A percentile compares a stretch with the other conserved stretches of the same genome.
Conservation (phyloP, 768 basidiomycete species). For the Kwoniella europaea region DNA sequence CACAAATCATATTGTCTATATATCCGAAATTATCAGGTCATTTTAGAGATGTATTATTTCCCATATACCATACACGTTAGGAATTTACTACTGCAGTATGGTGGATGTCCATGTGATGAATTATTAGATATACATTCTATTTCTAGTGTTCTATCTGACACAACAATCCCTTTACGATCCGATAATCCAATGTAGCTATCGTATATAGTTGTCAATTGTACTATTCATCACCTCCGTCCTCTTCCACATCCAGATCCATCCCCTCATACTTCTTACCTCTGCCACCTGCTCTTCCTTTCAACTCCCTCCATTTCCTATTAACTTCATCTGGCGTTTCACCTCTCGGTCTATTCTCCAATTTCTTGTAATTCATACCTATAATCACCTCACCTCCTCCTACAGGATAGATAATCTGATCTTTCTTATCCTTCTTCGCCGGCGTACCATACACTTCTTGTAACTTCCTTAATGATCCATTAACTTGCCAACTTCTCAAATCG, state of each 20-base stretch:
- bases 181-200: too few relatives aligned
- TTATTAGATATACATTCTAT: too few relatives aligned
- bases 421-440: slow-evolving; percentile 58
- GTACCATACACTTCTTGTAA: slow-evolving; percentile 68
- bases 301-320: slow-evolving; percentile 78
- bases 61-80: not conserved
- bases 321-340: slow-evolving; percentile 72
- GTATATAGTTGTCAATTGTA: too few relatives aligned
- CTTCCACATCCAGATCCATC: slow-evolving; percentile 4
- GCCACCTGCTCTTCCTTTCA: slow-evolving; percentile 35
- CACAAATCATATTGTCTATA: not conserved
- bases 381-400: slow-evolving; percentile 75
- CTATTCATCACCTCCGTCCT: slow-evolving; percentile 4
- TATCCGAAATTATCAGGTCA: slow-evolving; percentile 2
- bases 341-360: slow-evolving; percentile 70
- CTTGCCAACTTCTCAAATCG: slow-evolving; percentile 64
- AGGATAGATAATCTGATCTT: slow-evolving; percentile 63
- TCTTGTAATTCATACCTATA: slow-evolving; percentile 69
- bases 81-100: too few relatives aligned
- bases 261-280: slow-evolving; percentile 25
- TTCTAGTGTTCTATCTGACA: too few relatives aligned
- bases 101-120: too few relatives aligned
- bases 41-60: not conserved
- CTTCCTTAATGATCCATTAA: slow-evolving; percentile 68
- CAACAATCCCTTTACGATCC: too few relatives aligned